phyloP scores from a whole-genome alignment of 768 basidiomycete genomes.

The Boletus tomentosulus region DNA sequence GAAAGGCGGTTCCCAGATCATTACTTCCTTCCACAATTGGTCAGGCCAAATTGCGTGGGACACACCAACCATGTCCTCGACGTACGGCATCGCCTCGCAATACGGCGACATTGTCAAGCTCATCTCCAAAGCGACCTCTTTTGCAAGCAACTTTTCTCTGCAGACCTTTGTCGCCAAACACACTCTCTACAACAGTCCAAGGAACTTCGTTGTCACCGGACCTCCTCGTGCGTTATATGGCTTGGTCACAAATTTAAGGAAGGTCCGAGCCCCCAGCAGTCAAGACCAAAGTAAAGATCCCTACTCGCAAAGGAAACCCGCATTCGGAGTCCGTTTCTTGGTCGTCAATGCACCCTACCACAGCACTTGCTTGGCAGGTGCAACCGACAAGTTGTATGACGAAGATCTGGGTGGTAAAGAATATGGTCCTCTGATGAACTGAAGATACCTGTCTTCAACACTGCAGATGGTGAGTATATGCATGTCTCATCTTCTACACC shows the following conservation, averaged over 20 bases:
- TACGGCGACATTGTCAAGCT: no score
- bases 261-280: constrained; percentile 81
- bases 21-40: constrained; percentile 97
- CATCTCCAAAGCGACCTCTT: constrained; percentile 72
- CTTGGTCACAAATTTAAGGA: constrained; percentile 85
- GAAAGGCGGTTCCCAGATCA: no score
- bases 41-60: constrained; percentile 82
- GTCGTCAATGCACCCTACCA: constrained; percentile 97
- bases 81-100: no score
- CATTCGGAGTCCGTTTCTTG: constrained; percentile 89
- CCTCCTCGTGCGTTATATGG: constrained; percentile 91
- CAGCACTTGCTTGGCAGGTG: constrained; percentile 74
- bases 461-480: constrained; percentile 73
- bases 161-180: no score
- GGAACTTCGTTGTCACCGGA: constrained; percentile 90
- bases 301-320: constrained; percentile 91
- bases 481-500: constrained; percentile 15
- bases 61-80: constrained; percentile 57
- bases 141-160: constrained; percentile 89
- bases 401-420: constrained; percentile 77
- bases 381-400: constrained; percentile 67
- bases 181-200: constrained; percentile 91
- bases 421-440: constrained; percentile 69
- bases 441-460: constrained; percentile 84
- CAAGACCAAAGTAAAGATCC: constrained; percentile 92